Base-by-base conservation (phyloP, 495 filamentous ascomycete species). In the Penicillium atrosanguineum region DNA sequence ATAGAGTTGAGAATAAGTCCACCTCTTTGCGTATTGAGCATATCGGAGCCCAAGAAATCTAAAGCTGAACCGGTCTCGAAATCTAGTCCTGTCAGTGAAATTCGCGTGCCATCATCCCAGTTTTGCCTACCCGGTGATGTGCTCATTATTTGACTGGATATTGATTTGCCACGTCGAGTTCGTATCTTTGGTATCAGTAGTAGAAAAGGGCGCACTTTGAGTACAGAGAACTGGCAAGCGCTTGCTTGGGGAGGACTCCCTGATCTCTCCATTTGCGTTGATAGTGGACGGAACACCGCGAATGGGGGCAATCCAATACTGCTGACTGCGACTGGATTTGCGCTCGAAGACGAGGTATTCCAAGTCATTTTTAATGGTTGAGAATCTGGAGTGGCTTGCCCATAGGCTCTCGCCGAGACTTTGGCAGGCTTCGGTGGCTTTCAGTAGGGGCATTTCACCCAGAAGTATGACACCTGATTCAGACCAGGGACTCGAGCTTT, bases 31-130 rank as follows among this genome's bases (percentile, higher is more conserved):
- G 4, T 48, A 28, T 6, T 55, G 42, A 31, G 61, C 64, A 21
- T 64, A 67, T n/a, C 64, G 49, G 8, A 67, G 49, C 0, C 64
- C 64, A 12, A 57, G 44, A 18, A 67, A 67, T 20, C 61, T 55
- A 36, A 67, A 67, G 28, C 46, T 57, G 18, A 57, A 41, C 16
- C 60, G 58, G 50, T 67, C 64, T 12, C 63, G 64, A 37, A 64
- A 64, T 7, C 64, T 64, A 20, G 15, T 7, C 9, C 34, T 5
- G 18, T 45, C 29, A 38, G 31, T 40, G 15, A 12, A 14, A 18
- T 8, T n/a, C 15, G n/a, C 19, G 8, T n/a, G 7, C 2, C 26
- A 7, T 21, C 1, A 20, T 29, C n/a, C 14, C 7, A 5, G 12
- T 6, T 12, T 11, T 6, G 14, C 52, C 19, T 56, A 64, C 61